Conservation (phyloP, 2,329 filamentous ascomycete species). For the Sordariomycetes sp. region DNA sequence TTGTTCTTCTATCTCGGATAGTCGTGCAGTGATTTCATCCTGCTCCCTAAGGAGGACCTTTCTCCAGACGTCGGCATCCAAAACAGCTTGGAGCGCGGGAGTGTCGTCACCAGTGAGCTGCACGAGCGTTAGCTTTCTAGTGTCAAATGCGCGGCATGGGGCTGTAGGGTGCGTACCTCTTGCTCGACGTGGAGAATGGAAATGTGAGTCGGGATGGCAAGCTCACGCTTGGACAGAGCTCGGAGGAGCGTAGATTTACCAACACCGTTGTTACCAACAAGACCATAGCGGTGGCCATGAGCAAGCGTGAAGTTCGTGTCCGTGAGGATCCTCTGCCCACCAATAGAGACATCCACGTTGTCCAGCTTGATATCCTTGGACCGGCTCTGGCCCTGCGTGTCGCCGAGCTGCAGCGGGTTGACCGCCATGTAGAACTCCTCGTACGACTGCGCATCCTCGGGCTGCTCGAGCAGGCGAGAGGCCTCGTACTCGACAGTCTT, state of each 20-base stretch:
- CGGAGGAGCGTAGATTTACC: slow-evolving; percentile 92
- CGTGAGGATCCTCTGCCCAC: slow-evolving; percentile 74
- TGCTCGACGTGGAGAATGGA: slow-evolving; percentile 98
- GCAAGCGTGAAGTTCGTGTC: slow-evolving; percentile 85
- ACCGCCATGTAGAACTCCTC: slow-evolving; percentile 99
- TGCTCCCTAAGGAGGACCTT: slow-evolving; percentile 89
- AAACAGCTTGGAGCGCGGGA: slow-evolving; percentile 80
- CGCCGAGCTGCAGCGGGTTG: slow-evolving; percentile 83
- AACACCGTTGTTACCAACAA: slow-evolving; percentile 98
- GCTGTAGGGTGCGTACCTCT: slow-evolving; percentile 46
- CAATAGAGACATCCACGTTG: slow-evolving; percentile 87
- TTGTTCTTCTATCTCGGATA: slow-evolving; percentile 66
- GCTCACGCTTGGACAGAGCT: slow-evolving; percentile 82
- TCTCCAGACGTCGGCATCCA: slow-evolving; percentile 97
- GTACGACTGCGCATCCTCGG: slow-evolving; percentile 78
- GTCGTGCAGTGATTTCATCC: slow-evolving; percentile 58
- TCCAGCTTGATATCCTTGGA: slow-evolving; percentile 99
- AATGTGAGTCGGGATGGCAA: slow-evolving; percentile 91
- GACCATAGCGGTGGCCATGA: slow-evolving; percentile 86
- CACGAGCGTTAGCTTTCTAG: background rate
- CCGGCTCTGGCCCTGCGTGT: slow-evolving; percentile 59
- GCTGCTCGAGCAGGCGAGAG: slow-evolving; percentile 72
- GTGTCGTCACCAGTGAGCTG: slow-evolving; percentile 93
- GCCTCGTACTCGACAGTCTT: slow-evolving; percentile 98
- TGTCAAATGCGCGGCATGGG: background rate